Percentiles rank a stretch among this genome's conserved stretches.
phyloP scores from a whole-genome alignment of 2,329 filamentous ascomycete species.

The Aspergillus flavus region DNA sequence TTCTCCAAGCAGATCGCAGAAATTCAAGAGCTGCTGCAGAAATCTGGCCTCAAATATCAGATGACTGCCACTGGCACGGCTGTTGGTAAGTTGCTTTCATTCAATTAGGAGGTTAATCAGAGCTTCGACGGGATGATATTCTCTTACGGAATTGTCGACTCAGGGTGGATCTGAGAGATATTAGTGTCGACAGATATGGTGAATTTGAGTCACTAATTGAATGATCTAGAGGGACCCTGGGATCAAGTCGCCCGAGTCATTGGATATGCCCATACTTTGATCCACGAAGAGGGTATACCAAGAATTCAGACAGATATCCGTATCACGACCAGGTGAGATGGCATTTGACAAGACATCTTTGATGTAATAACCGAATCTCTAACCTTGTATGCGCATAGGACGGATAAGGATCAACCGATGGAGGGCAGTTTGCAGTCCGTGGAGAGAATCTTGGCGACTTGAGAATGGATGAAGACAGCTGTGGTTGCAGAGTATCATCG shows the following conservation, averaged over 20 bases:
- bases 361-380: neutral
- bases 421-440: conserved; percentile 70
- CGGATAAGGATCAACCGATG: conserved; percentile 77
- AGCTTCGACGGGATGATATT: neutral
- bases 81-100: conserved; percentile 60
- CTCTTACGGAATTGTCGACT: no score
- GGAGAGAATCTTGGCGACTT: conserved; percentile 48
- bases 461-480: neutral
- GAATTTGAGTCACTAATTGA: neutral
- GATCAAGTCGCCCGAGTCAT: conserved; percentile 78
- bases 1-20: conserved; percentile 80
- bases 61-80: conserved; percentile 93
- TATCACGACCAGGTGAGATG: conserved; percentile 69
- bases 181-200: neutral
- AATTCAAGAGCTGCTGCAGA: conserved; percentile 77
- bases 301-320: conserved; percentile 84
- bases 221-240: conserved; percentile 76
- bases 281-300: conserved; percentile 72
- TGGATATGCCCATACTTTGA: conserved; percentile 73
- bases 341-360: neutral
- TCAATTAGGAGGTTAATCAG: neutral
- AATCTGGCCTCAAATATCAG: conserved; percentile 72
- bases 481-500: neutral
- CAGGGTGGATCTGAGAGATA: neutral
- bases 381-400: conserved; percentile 51